phyloP scores from a whole-genome alignment of 1,284 basidiomycete species.

The Entoloma clypeatum region DNA sequence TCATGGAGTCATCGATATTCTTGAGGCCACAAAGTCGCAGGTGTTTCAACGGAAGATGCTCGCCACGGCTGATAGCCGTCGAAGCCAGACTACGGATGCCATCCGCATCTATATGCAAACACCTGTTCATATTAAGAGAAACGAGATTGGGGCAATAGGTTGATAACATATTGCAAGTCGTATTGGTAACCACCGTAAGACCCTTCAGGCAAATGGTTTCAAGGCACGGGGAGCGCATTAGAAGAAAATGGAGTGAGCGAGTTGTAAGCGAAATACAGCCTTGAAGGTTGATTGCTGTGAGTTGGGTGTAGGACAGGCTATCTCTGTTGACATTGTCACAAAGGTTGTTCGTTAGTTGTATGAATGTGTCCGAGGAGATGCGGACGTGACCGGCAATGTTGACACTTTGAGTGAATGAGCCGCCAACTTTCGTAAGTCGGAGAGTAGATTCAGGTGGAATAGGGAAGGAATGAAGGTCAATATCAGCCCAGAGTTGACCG shows the following conservation, averaged over 20 bases:
- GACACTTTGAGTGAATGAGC: conserved; percentile 64
- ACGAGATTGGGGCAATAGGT: conserved; percentile 52
- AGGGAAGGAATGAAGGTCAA: conserved; percentile 62
- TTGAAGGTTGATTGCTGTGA: conserved; percentile 69
- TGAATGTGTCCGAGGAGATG: conserved; percentile 47
- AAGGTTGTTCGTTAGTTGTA: conserved; percentile 50
- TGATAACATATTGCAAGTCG: conserved; percentile 67
- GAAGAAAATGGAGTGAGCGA: conserved; percentile 63
- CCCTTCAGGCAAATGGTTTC: conserved; percentile 64
- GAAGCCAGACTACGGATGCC: conserved; percentile 50
- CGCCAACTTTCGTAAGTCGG: conserved; percentile 49
- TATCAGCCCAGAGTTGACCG: conserved; percentile 78
- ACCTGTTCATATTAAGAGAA: conserved; percentile 72
- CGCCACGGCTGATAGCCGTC: conserved; percentile 40
- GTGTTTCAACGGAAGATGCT: conserved; percentile 48
- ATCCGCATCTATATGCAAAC: conserved; percentile 61
- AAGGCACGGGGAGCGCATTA: conserved; percentile 66
- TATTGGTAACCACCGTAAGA: conserved; percentile 62
- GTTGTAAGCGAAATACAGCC: conserved; percentile 70
- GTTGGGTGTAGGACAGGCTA: conserved; percentile 50
- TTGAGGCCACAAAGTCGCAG: conserved; percentile 66
- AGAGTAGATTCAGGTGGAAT: conserved; percentile 47
- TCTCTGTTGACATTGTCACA: conserved; percentile 37
- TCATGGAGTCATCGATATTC: conserved; percentile 53
- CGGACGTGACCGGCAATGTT: conserved; percentile 64